A percentile compares a stretch with the other conserved stretches of the same genome.
Conservation (phyloP, 768 basidiomycete genomes). For the Rhodotorula taiwanensis region DNA sequence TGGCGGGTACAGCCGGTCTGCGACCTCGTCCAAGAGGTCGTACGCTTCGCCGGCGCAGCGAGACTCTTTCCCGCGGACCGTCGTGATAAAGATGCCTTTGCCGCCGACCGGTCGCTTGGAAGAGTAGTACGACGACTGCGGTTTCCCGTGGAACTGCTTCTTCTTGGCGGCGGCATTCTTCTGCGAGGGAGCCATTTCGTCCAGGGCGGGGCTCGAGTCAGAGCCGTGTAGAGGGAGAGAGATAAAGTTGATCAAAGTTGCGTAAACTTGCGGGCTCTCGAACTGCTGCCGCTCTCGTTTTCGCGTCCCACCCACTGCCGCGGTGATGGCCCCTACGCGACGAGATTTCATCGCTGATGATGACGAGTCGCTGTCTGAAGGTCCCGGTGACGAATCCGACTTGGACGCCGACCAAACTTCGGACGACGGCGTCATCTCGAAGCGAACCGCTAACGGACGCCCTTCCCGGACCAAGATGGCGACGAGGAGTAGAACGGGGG, state of each 20-base stretch:
- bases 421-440: background rate
- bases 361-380: slow-evolving; percentile 4
- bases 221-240: too few relatives aligned
- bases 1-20: slow-evolving; percentile 30
- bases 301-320: too few relatives aligned
- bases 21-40: slow-evolving; percentile 34
- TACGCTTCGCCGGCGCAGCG: slow-evolving; percentile 24
- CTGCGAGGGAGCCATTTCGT: too few relatives aligned
- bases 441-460: too few relatives aligned
- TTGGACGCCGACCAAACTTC: background rate
- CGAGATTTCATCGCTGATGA: slow-evolving; percentile 8
- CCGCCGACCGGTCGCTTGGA: slow-evolving; percentile 34
- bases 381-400: too few relatives aligned
- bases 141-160: background rate
- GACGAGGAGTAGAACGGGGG: slow-evolving; percentile 12
- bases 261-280: too few relatives aligned
- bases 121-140: background rate
- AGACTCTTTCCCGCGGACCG: slow-evolving; percentile 28
- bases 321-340: too few relatives aligned
- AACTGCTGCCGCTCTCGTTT: too few relatives aligned
- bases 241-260: too few relatives aligned
- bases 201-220: too few relatives aligned
- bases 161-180: slow-evolving; percentile 5
- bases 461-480: background rate
- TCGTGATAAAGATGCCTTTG: slow-evolving; percentile 32